These are phyloP conservation scores for Fistulifera pelliculosa DNA, from an alignment of 108 stramenopile species.

Conservation along the genomic window DNA sequence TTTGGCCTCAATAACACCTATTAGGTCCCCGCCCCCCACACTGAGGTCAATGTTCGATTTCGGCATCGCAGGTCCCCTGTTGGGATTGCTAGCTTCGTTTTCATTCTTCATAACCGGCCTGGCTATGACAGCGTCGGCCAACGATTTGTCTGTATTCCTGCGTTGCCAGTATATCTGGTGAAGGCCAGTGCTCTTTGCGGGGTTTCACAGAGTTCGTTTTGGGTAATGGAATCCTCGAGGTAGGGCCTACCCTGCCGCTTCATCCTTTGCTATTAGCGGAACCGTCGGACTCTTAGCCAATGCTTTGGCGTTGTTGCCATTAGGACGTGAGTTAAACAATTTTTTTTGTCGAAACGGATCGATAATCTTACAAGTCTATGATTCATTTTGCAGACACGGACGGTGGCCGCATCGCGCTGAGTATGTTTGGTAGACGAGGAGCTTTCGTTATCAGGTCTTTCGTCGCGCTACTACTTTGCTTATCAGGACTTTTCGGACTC, in stretches of 20 bases:
- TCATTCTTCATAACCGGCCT: constrained; percentile 37
- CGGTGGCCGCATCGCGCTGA: constrained; percentile 53
- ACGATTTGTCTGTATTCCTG: constrained; percentile 22
- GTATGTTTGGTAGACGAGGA: constrained; percentile 64
- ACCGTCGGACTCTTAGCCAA: constrained; percentile 42
- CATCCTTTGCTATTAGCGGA: constrained; percentile 55
- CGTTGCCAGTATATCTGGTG: constrained; percentile 32
- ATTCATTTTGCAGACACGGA: constrained; percentile 44
- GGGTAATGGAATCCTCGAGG: constrained; percentile 28
- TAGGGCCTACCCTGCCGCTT: constrained; percentile 30
- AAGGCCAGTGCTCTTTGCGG: constrained; percentile 40
- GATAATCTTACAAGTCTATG: too few relatives aligned
- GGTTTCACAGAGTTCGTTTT: constrained; percentile 42
- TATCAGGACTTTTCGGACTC: constrained; percentile 53
- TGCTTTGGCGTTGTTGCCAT: constrained; percentile 44
- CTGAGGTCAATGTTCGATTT: constrained; percentile 57
- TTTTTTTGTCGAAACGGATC: not conserved
- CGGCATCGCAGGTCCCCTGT: constrained; percentile 42
- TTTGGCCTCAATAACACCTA: constrained; percentile 36
- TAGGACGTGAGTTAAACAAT: constrained; percentile 27
- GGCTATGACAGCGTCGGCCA: constrained; percentile 36
- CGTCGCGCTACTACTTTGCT: constrained; percentile 26
- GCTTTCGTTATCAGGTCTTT: constrained; percentile 43
- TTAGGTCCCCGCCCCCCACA: constrained; percentile 34
- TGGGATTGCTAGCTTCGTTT: constrained; percentile 27